Conservation (phyloP, 305 asterid genomes). For the Solanum hybrid region DNA sequence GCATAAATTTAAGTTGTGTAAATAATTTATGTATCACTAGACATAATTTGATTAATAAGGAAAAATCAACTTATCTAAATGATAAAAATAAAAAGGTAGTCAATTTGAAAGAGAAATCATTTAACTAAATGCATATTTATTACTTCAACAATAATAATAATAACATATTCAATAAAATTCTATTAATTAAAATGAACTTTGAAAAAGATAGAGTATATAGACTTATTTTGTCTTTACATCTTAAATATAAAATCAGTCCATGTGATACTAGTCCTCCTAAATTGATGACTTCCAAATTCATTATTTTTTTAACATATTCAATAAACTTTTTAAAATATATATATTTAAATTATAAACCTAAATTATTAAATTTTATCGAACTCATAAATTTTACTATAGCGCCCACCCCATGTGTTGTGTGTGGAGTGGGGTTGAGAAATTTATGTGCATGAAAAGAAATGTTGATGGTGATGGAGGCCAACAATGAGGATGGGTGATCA, state of each 20-base stretch:
- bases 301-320: neutral
- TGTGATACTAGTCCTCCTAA: neutral
- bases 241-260: too few relatives aligned
- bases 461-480: neutral
- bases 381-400: rapidly evolving
- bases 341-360: rapidly evolving
- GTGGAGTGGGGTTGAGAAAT: neutral
- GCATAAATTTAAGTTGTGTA: too few relatives aligned
- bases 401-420: neutral
- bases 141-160: neutral
- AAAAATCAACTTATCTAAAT: too few relatives aligned
- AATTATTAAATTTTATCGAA: neutral
- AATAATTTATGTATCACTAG: neutral
- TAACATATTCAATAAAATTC: too few relatives aligned
- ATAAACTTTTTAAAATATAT: neutral
- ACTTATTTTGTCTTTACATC: neutral
- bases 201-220: too few relatives aligned
- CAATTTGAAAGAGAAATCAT: neutral
- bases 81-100: neutral
- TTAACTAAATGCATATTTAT: neutral
- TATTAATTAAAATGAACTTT: too few relatives aligned
- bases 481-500: neutral
- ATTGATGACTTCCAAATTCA: neutral
- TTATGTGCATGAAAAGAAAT: neutral
- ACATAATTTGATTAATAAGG: neutral